Evolutionary conservation across 768 basidiomycete genomes (phyloP), one percentile per base, ranked within the genome.

Genomic region (Kockovaella imperatae): DNA sequence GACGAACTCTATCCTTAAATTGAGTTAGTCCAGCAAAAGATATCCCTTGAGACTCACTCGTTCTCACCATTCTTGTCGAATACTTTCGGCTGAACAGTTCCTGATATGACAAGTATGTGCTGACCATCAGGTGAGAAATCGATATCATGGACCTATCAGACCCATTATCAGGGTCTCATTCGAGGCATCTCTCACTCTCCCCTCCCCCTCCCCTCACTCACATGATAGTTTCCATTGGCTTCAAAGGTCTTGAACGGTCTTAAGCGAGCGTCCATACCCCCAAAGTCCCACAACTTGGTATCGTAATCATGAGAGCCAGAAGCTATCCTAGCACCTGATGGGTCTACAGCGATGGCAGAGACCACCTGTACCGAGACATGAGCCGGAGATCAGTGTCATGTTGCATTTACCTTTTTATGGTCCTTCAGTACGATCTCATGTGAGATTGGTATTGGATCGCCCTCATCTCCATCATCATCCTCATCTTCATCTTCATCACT

Each of bases 221-320:
- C 89, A 73, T 91, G 83, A 72, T 95, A 95, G 60, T 83, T 87
- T 54, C 87, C 89, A 50, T 86, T 83, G 53, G 90, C 86, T 68
- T 99, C 95, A 82, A 86, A 97, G 57, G 80, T 86, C 74, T 91
- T 86, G 79, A 99, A 97, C 14, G 95, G 91, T 72, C 87, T 87
- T 72, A 75, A 82, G 55, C 81, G 75, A 53, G 77, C 75, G 64
- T 87, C 85, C 95, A 99, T 99, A 14, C 95, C 95, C 59, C 93
- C 93, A 72, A 97, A 97, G 72, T 99, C 95, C 91, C 93, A 99
- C 45, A 99, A 72, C 74, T 97, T 97, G 72, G 85, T 83, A 72
- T 99, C 95, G 67, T 97, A 97, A 70, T 99, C 95, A 73, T 97
- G 84, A 17, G 87, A 87, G 14, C 95, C 95, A 7, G 87, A 86